Evolutionary conservation across 225 moss, liverwort and hornwort genomes (phyloP), one percentile per base, ranked within the genome.

Genomic region (Marchantia paleacea): DNA sequence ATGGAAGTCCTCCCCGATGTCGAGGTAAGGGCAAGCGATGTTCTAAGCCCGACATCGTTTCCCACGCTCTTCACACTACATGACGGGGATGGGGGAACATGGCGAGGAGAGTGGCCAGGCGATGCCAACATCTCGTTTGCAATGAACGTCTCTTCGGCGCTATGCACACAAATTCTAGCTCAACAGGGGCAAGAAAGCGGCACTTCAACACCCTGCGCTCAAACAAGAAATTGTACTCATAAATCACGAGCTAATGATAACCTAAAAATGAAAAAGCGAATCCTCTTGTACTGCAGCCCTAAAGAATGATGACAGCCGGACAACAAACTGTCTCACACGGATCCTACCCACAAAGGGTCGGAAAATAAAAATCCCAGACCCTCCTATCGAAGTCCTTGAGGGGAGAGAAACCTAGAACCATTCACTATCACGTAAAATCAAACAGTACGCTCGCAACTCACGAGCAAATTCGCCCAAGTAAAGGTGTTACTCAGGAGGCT

Each of bases 81-180:
- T 49, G 95, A 94, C 29, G 97, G 95, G 24, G 97, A 94, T 18
- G 82, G 80, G 62, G 91, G 80, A 48, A 99, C 82, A 65, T 91
- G 93, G 18, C 95, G 93, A 39, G 97, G 97, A 50, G 97, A 99
- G 63, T 94, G 93, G 65, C 95, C 97, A 16, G 93, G 91, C 62
- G 95, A 92, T 39, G 97, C 95, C 90, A 99, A 92, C 97, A 99
- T 99, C 78, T 84, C 61, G 61, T 10, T 51, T 12, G 0, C 10
- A 51, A 31, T 12, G n/a, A 77, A 28, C 5, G n/a, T 58, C 14
- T 58, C 5, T 15, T 58, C 58, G 5, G 39, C 31, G 16, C 47
- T 70, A 70, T 10, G 70, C 4, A 70, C 31, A 47, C 8, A 47
- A 22, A 16, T 49, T 48, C 70, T 20, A 18, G 16, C 16, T 69